Percentiles rank a stretch among this genome's conserved stretches.
Conservation (phyloP, 768 basidiomycete species). For the Rhizopogon salebrosus region DNA sequence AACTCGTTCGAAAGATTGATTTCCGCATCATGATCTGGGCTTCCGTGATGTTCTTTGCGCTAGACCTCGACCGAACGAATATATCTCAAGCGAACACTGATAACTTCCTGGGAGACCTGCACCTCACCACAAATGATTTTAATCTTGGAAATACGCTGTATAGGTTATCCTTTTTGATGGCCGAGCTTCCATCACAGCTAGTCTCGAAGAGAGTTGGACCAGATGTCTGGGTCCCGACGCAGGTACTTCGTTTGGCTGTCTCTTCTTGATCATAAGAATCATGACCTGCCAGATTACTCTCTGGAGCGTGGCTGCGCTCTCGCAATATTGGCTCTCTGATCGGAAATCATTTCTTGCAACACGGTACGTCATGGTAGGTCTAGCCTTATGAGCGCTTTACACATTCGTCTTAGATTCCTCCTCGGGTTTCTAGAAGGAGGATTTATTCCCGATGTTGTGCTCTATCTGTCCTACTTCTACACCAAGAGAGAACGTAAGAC, state of each 20-base stretch:
- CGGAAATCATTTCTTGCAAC: conserved; percentile 50
- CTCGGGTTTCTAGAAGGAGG: conserved; percentile 61
- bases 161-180: conserved; percentile 40
- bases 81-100: conserved; percentile 65
- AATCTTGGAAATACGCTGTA: conserved; percentile 61
- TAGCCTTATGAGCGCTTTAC: neutral
- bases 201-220: conserved; percentile 65
- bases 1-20: conserved; percentile 56
- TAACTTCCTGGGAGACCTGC: conserved; percentile 59
- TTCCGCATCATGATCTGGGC: conserved; percentile 56
- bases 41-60: conserved; percentile 56
- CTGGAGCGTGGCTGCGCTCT: conserved; percentile 52
- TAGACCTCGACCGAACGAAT: conserved; percentile 57
- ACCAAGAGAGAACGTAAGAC: conserved; percentile 45
- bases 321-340: conserved; percentile 56
- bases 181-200: conserved; percentile 64
- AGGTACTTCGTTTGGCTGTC: conserved; percentile 29
- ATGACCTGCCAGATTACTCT: conserved; percentile 37
- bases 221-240: conserved; percentile 60
- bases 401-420: conserved; percentile 31
- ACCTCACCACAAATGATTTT: conserved; percentile 58
- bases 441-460: conserved; percentile 58
- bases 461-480: conserved; percentile 65
- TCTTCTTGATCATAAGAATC: neutral
- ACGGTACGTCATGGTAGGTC: conserved; percentile 26